Evolutionary conservation across 2,329 filamentous ascomycete genomes (phyloP), one percentile per base, ranked within the genome.

Genomic region (Verticillium albo-atrum): DNA sequence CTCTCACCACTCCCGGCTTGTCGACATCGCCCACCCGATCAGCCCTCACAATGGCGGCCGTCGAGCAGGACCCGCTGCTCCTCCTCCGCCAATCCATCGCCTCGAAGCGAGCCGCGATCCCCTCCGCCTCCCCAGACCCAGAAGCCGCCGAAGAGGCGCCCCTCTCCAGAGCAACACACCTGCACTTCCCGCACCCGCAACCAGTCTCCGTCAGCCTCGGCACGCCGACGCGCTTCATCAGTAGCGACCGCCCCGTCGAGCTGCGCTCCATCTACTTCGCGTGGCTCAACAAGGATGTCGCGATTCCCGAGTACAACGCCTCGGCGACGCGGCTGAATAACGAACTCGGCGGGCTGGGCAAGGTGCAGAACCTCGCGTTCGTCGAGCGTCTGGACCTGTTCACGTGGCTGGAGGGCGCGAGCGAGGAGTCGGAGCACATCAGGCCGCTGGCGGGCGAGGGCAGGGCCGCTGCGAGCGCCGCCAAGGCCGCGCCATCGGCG

Each of bases 241-340:
- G 91, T n/a, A 84, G 85, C 60, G 85, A 84, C 67, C 82, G 85
- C 59, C 82, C 89, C 4, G 88, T 97, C 68, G 91, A 97, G 72
- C 81, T 99, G 66, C 92, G 95, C 71, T 95, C 90, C 72, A 94
- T 97, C 75, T 97, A 94, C 79, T 97, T 98, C 71, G 92, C 92
- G 59, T 99, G 92, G 92, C 82, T 91, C 69, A 96, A 97, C 77
- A 92, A 92, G 74, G 94, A 98, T 77, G 87, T 89, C 58, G 87
- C 89, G 58, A 92, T 96, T 65, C 90, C 91, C 12, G 92, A 96
- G 68, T 98, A 98, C 82, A 95, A 97, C 75, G 86, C 89, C 27
- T 89, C 89, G 0, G 90, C 91, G 15, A 88, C 90, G 68, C 82
- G 87, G 66, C 82, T 98, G 59, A 96, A 96, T 72, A 88, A 91